Percentiles rank a stretch among this genome's conserved stretches.
Conservation (phyloP, 1,284 basidiomycete genomes). For the Peniophora sp. region DNA sequence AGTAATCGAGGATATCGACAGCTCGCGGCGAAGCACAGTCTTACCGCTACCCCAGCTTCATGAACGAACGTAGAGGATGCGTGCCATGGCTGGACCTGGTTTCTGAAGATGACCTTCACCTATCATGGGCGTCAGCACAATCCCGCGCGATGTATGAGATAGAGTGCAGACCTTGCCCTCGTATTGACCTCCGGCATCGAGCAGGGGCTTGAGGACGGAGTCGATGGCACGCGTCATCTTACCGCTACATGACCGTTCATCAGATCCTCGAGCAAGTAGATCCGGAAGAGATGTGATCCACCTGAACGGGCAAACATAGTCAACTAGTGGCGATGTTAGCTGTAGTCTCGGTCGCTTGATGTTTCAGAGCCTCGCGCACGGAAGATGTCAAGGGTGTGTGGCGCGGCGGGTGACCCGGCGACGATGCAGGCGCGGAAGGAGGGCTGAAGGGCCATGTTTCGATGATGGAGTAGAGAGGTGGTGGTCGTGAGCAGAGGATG, state of each 20-base stretch:
- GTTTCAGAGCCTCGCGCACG: constrained; percentile 30
- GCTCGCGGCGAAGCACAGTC: background rate
- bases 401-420: constrained; percentile 55
- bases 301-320: constrained; percentile 87
- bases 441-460: constrained; percentile 78
- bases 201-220: constrained; percentile 47
- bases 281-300: constrained; percentile 12
- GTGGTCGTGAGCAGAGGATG: too few species aligned
- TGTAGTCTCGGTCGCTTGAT: background rate
- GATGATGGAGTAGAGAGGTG: background rate
- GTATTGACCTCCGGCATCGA: constrained; percentile 60
- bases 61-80: constrained; percentile 65
- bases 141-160: background rate
- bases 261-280: background rate
- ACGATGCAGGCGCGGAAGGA: constrained; percentile 68
- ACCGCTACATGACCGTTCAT: constrained; percentile 29
- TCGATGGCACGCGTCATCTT: constrained; percentile 59
- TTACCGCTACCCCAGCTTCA: constrained; percentile 77
- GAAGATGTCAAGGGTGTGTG: constrained; percentile 83
- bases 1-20: background rate
- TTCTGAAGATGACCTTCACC: constrained; percentile 72
- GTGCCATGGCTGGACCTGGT: constrained; percentile 85
- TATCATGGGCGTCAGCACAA: background rate
- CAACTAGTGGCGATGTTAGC: constrained; percentile 38
- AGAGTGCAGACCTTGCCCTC: constrained; percentile 39